Conservation (phyloP, 2,329 filamentous ascomycete species). For the Pseudogymnoascus sp. region DNA sequence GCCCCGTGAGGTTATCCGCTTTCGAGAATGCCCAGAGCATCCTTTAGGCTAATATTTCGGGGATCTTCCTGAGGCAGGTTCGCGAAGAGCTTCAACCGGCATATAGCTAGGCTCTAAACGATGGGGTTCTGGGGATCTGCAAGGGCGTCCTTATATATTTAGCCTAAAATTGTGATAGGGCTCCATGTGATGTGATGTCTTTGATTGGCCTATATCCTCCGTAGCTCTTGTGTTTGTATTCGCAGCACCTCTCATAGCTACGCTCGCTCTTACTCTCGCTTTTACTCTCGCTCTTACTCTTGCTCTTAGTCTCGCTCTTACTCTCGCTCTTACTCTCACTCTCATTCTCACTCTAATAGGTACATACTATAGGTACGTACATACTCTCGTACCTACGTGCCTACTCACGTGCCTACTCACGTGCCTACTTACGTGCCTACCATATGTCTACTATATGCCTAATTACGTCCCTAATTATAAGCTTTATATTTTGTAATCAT, state of each 20-base stretch:
- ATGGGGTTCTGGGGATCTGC: background rate
- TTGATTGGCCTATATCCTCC: background rate
- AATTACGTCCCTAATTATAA: too few species aligned
- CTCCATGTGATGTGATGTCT: background rate
- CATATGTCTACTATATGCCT: too few species aligned
- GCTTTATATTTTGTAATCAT: too few species aligned
- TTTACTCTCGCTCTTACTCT: background rate
- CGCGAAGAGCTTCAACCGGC: background rate
- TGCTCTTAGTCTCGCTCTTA: too few species aligned
- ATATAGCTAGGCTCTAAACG: background rate
- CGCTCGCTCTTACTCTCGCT: background rate
- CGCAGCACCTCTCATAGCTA: background rate
- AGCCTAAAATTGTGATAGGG: background rate
- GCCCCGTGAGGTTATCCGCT: background rate
- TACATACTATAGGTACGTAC: too few species aligned
- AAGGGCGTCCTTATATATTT: background rate
- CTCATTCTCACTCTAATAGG: too few species aligned
- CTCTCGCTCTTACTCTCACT: background rate
- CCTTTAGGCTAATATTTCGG: background rate
- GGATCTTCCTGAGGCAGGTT: background rate
- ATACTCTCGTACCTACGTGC: too few species aligned
- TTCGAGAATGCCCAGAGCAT: background rate
- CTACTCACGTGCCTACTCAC: too few species aligned
- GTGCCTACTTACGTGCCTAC: too few species aligned
- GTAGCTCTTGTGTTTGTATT: too few species aligned